phyloP scores from a whole-genome alignment of 352 stramenopile genomes.

The Thalassiosira ordinaria region DNA sequence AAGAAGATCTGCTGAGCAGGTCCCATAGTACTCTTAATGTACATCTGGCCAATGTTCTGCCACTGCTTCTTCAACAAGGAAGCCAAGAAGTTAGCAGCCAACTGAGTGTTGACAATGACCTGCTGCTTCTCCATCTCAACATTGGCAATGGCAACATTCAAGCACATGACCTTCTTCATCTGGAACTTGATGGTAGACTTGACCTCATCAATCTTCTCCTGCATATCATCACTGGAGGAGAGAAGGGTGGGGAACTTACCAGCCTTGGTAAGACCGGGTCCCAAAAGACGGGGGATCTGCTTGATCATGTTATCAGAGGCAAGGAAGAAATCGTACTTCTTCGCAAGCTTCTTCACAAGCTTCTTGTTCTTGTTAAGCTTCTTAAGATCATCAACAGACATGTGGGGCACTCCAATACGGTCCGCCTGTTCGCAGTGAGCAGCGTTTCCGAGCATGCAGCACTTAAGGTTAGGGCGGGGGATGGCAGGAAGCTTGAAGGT shows the following conservation, averaged over 20 bases:
- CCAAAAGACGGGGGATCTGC: constrained; percentile 99
- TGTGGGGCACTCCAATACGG: constrained; percentile 97
- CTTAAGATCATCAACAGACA: constrained; percentile 99
- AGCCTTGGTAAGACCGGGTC: constrained; percentile 96
- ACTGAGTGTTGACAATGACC: constrained; percentile 97
- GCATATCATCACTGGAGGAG: constrained; percentile 92
- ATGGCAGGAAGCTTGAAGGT: constrained; percentile 98
- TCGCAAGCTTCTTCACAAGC: constrained; percentile 99
- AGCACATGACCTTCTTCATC: constrained; percentile 99
- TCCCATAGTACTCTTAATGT: constrained; percentile 99
- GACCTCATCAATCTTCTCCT: constrained; percentile 97
- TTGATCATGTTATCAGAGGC: constrained; percentile 99
- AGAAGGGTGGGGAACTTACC: constrained; percentile 99
- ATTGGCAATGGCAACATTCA: constrained; percentile 98
- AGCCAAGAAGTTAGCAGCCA: constrained; percentile 98
- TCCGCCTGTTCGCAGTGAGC: constrained; percentile 98
- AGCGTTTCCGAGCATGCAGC: constrained; percentile 99
- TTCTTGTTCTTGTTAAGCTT: constrained; percentile 99
- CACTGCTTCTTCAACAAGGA: constrained; percentile 99
- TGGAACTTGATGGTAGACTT: constrained; percentile 99
- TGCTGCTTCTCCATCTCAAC: constrained; percentile 93
- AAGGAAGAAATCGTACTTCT: constrained; percentile 99
- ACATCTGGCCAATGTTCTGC: constrained; percentile 99
- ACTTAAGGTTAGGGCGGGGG: constrained; percentile 88
- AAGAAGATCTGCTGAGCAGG: constrained; percentile 99